A percentile compares a stretch with the other conserved stretches of the same genome.
Evolutionary conservation across 331 rosid genomes (phyloP).

Genomic region (Malus hybrid): DNA sequence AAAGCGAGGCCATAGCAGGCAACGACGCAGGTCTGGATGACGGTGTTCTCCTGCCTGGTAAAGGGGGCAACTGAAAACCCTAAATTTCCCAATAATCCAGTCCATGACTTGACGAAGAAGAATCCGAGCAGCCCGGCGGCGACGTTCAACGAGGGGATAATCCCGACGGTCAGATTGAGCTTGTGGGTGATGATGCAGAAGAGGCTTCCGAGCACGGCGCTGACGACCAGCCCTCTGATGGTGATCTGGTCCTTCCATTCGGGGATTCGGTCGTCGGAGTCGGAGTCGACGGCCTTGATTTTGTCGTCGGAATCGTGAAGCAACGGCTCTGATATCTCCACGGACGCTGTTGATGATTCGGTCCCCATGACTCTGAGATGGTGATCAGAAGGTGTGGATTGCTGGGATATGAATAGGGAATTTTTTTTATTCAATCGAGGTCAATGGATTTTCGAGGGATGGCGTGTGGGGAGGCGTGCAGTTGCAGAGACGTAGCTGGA

Average conservation of each 20-base stretch:
- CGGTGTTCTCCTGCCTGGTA: conserved; percentile 89
- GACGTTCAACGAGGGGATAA: conserved; percentile 79
- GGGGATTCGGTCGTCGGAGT: conserved; percentile 28
- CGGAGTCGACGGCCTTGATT: conserved; percentile 9
- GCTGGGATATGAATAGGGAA: neutral
- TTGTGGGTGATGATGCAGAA: conserved; percentile 89
- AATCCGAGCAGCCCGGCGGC: conserved; percentile 80
- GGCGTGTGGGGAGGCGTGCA: neutral
- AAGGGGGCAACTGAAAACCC: conserved; percentile 56
- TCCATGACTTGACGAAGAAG: conserved; percentile 84
- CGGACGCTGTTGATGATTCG: conserved; percentile 20
- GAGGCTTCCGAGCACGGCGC: conserved; percentile 58
- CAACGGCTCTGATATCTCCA: conserved; percentile 55
- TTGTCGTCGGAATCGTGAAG: conserved; percentile 21
- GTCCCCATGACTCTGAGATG: conserved; percentile 34
- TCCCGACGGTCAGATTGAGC: conserved; percentile 78
- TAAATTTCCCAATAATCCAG: conserved; percentile 40
- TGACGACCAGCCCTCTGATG: conserved; percentile 67
- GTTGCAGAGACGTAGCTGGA: neutral
- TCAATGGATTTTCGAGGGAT: neutral
- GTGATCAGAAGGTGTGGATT: neutral
- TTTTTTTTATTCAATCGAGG: neutral
- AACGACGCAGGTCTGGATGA: conserved; percentile 94
- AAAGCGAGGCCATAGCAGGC: conserved; percentile 96
- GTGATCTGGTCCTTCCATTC: conserved; percentile 94